Percentiles rank a stretch among this genome's conserved stretches.
Conservation (phyloP, 352 stramenopile genomes). For the Plasmopara halstedii region DNA sequence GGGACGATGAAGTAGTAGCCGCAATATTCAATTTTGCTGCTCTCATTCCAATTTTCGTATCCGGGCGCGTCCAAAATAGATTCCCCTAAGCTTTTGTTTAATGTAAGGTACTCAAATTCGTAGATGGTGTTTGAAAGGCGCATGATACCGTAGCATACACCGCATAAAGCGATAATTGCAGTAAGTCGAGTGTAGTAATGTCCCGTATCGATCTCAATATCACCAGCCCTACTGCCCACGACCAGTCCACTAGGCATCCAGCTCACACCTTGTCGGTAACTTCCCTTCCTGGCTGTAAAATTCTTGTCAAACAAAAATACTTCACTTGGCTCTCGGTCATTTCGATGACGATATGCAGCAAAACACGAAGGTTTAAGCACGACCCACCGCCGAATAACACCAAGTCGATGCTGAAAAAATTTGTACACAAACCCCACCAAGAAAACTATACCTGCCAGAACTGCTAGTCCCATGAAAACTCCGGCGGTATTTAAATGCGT, state of each 20-base stretch:
- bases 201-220: slow-evolving; percentile 80
- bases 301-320: slow-evolving; percentile 85
- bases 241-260: slow-evolving; percentile 85
- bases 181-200: slow-evolving; percentile 82
- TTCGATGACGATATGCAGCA: slow-evolving; percentile 67
- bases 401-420: slow-evolving; percentile 81
- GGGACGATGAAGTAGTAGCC: slow-evolving; percentile 68
- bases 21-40: slow-evolving; percentile 40
- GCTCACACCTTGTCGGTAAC: slow-evolving; percentile 74
- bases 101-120: slow-evolving; percentile 40
- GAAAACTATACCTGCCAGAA: slow-evolving; percentile 50
- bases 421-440: slow-evolving; percentile 79
- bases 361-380: slow-evolving; percentile 84
- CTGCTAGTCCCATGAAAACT: slow-evolving; percentile 50
- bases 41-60: slow-evolving; percentile 45
- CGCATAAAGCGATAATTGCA: slow-evolving; percentile 43
- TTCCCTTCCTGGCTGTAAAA: slow-evolving; percentile 69
- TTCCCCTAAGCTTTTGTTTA: slow-evolving; percentile 22
- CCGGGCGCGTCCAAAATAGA: slow-evolving; percentile 21
- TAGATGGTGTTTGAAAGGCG: slow-evolving; percentile 47
- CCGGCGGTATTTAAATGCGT: slow-evolving; percentile 39
- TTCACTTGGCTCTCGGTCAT: slow-evolving; percentile 70
- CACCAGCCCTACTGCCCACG: slow-evolving; percentile 67
- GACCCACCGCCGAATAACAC: slow-evolving; percentile 79
- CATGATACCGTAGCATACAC: slow-evolving; percentile 70